Conservation (phyloP, 1,139 yeast species). For the Protomyces inundatus region DNA sequence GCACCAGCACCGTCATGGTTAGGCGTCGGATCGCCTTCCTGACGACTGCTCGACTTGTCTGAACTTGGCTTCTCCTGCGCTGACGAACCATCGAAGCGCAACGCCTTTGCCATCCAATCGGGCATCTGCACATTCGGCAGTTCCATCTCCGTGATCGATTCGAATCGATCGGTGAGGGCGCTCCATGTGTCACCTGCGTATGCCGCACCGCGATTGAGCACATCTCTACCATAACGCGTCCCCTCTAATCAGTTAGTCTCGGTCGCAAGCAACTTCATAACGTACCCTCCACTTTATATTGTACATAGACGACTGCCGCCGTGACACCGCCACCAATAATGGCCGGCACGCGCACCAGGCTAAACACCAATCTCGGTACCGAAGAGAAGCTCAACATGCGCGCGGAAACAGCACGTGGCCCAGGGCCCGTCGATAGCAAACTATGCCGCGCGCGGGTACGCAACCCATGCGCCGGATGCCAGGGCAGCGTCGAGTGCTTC, state of each 20-base stretch:
- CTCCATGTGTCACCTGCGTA: conserved; percentile 40
- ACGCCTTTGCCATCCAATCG: conserved; percentile 13
- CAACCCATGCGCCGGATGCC: neutral
- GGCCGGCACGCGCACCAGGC: conserved; percentile 61
- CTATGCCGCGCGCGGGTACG: conserved; percentile 6
- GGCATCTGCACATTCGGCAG: conserved; percentile 9
- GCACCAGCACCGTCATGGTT: conserved; percentile 35
- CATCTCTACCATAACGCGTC: conserved; percentile 61
- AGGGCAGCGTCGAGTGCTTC: conserved; percentile 1
- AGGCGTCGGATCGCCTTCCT: neutral
- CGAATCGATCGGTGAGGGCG: conserved; percentile 39
- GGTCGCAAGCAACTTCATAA: neutral
- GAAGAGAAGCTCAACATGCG: conserved; percentile 10
- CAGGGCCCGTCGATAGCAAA: neutral
- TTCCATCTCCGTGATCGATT: conserved; percentile 30
- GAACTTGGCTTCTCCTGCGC: neutral
- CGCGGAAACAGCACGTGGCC: neutral
- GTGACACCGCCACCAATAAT: conserved; percentile 86
- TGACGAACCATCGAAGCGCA: conserved; percentile 1
- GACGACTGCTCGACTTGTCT: neutral
- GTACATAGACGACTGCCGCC: conserved; percentile 89
- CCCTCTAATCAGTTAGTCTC: conserved; percentile 49
- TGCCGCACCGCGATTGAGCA: conserved; percentile 51
- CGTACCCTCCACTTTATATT: conserved; percentile 67
- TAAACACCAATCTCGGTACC: conserved; percentile 51